phyloP scores from a whole-genome alignment of 129 eudicot genomes.

The Flaveria bidentis region DNA sequence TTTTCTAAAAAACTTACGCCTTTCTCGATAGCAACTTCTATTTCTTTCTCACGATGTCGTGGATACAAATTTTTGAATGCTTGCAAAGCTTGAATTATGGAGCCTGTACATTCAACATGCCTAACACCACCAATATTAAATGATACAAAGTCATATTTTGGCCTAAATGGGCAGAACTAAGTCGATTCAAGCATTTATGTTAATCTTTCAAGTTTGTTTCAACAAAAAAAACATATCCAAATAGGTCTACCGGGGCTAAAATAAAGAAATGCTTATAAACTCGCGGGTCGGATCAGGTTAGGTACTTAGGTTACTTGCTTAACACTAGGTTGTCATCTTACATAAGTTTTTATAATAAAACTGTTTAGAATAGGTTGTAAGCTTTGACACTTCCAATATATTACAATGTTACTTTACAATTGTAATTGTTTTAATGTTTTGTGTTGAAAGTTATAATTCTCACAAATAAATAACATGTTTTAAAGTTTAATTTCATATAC shows the following conservation, averaged over 20 bases:
- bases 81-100: slow-evolving; percentile 28
- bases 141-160: background rate
- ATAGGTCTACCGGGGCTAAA: background rate
- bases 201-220: background rate
- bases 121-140: slow-evolving; percentile 27
- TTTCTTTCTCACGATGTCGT: slow-evolving; percentile 34
- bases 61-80: slow-evolving; percentile 29
- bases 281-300: background rate
- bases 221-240: background rate
- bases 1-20: slow-evolving; percentile 32
- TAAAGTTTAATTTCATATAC: no score
- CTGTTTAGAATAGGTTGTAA: background rate
- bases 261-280: background rate
- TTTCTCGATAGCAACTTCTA: slow-evolving; percentile 32
- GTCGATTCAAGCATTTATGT: background rate
- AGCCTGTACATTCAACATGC: slow-evolving; percentile 42
- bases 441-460: background rate
- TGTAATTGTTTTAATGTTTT: no score
- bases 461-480: no score
- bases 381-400: no score
- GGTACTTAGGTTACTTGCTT: background rate
- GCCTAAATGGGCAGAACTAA: background rate
- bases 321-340: no score
- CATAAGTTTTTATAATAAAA: no score
- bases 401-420: background rate